Evolutionary conservation across 345 rosid genomes (phyloP).

Genomic region (Conringia planisiliqua): DNA sequence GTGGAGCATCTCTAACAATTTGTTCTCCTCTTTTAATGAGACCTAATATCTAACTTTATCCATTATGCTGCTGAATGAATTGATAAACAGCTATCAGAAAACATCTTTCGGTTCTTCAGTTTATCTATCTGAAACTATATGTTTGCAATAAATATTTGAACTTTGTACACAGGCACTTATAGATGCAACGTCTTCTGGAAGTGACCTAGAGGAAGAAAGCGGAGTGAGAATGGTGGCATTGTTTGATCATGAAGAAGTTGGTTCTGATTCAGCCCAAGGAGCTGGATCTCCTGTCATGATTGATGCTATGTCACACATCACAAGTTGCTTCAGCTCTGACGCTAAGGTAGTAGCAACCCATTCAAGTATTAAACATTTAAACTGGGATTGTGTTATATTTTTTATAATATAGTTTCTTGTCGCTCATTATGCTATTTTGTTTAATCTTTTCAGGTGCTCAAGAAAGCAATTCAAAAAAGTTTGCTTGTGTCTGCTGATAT

Average conservation of each 20-base stretch:
- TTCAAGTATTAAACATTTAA: not conserved
- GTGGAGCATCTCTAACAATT: not conserved
- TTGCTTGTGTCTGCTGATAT: slow-evolving; percentile 92
- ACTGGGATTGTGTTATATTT: not conserved
- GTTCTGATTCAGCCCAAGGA: slow-evolving; percentile 93
- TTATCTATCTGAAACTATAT: not conserved
- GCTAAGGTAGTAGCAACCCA: slow-evolving; percentile 51
- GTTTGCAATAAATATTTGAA: not conserved
- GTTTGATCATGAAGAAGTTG: slow-evolving; percentile 98
- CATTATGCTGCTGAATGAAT: not conserved
- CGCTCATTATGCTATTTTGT: not conserved
- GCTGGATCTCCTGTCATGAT: slow-evolving; percentile 97
- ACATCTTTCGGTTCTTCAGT: not conserved
- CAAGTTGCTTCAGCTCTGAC: slow-evolving; percentile 66
- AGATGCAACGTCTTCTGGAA: slow-evolving; percentile 67
- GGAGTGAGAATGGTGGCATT: slow-evolving; percentile 93
- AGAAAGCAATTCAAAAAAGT: slow-evolving; percentile 87
- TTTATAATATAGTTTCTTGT: not conserved
- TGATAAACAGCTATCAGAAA: not conserved
- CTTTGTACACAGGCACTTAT: slow-evolving; percentile 58
- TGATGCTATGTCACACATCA: slow-evolving; percentile 85
- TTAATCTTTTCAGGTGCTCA: slow-evolving; percentile 53
- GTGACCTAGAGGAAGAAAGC: slow-evolving; percentile 67
- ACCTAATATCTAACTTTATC: not conserved
- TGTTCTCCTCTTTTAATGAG: not conserved